Evolutionary conservation across 1,139 yeast species (phyloP).

Genomic region (Kluyveromyces marxianus): DNA sequence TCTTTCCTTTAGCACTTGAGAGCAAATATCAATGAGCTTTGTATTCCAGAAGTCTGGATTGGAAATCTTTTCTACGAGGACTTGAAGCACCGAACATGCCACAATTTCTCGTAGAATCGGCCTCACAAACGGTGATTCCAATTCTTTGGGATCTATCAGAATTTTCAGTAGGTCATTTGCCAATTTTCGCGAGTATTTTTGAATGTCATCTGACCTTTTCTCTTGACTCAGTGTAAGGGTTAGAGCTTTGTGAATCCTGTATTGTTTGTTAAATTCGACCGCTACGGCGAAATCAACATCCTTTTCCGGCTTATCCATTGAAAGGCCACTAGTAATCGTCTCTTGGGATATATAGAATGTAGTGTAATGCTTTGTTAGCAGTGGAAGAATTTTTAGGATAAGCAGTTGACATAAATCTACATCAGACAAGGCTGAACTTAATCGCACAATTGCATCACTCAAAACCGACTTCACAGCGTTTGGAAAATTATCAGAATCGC

Average conservation of each 20-base stretch:
- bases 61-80: slow-evolving; percentile 48
- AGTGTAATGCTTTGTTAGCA: slow-evolving; percentile 57
- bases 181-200: slow-evolving; percentile 42
- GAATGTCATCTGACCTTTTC: slow-evolving; percentile 39
- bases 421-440: slow-evolving; percentile 42
- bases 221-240: slow-evolving; percentile 37
- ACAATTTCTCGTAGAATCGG: slow-evolving; percentile 58
- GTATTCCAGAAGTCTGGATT: slow-evolving; percentile 78
- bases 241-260: slow-evolving; percentile 57
- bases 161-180: slow-evolving; percentile 42
- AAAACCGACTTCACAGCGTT: slow-evolving; percentile 46
- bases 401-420: slow-evolving; percentile 54
- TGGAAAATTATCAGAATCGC: slow-evolving; percentile 45
- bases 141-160: slow-evolving; percentile 45
- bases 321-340: slow-evolving; percentile 27
- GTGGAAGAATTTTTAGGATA: slow-evolving; percentile 54
- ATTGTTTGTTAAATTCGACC: slow-evolving; percentile 44
- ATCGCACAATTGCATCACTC: slow-evolving; percentile 34
- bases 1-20: slow-evolving; percentile 63
- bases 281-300: slow-evolving; percentile 53
- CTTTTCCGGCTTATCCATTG: slow-evolving; percentile 29
- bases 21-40: slow-evolving; percentile 50
- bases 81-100: slow-evolving; percentile 47
- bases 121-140: slow-evolving; percentile 41
- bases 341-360: slow-evolving; percentile 50